Conservation (phyloP, 805 yeast species). For the Metschnikowia sp. region DNA sequence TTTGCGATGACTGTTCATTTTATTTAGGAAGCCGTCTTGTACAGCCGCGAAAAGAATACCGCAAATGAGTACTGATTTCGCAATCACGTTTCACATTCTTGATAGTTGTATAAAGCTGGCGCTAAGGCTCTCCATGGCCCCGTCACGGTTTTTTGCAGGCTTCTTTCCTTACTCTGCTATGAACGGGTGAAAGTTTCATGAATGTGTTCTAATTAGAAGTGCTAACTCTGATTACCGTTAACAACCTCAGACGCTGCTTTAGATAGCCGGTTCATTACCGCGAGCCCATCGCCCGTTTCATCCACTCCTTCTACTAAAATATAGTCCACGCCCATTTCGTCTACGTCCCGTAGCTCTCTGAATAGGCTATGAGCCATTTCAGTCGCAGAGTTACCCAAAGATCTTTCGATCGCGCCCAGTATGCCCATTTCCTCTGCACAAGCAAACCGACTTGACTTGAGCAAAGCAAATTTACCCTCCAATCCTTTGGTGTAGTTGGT, state of each 20-base stretch:
- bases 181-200: no score
- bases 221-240: neutral
- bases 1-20: no score
- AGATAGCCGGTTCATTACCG: constrained; percentile 85
- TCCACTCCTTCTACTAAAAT: constrained; percentile 83
- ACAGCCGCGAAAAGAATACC: no score
- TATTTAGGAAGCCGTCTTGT: no score
- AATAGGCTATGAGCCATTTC: constrained; percentile 78
- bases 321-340: constrained; percentile 60
- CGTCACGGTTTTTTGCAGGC: no score
- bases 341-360: constrained; percentile 69
- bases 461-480: constrained; percentile 45
- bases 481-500: constrained; percentile 20
- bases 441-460: constrained; percentile 41
- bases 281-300: constrained; percentile 79
- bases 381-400: constrained; percentile 45
- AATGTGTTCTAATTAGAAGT: no score
- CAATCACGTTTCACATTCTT: no score
- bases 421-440: constrained; percentile 17
- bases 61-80: no score
- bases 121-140: no score
- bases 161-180: no score
- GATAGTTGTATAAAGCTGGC: no score
- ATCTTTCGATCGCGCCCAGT: constrained; percentile 25
- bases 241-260: constrained; percentile 68